These are phyloP conservation scores for Magnusiomyces ingens DNA, from an alignment of 1,139 yeast species.

Conservation along the genomic window DNA sequence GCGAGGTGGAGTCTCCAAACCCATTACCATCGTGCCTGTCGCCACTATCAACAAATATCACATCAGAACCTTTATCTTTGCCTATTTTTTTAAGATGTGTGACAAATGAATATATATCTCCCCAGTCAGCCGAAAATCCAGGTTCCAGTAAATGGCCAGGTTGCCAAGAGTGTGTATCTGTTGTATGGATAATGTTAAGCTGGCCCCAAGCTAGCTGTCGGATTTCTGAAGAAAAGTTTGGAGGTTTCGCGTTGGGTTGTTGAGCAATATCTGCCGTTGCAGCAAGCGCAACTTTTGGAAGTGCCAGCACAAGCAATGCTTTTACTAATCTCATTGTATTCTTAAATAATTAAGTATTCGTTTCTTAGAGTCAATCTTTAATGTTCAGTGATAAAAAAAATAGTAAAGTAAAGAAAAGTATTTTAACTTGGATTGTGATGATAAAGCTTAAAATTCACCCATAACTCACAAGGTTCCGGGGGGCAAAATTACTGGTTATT, in stretches of 20 bases:
- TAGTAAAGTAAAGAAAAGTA: too few species aligned
- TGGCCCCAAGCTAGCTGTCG: slow-evolving; percentile 59
- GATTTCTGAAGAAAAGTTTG: slow-evolving; percentile 13
- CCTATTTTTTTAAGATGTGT: slow-evolving; percentile 44
- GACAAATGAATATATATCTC: slow-evolving; percentile 74
- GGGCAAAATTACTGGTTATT: too few species aligned
- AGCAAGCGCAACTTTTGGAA: background rate
- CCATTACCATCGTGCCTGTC: slow-evolving; percentile 97
- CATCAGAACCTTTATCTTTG: slow-evolving; percentile 46
- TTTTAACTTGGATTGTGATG: too few species aligned
- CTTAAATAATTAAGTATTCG: background rate
- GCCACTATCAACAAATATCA: slow-evolving; percentile 78
- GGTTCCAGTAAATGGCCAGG: slow-evolving; percentile 78
- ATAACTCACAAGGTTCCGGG: too few species aligned
- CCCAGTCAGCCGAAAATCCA: slow-evolving; percentile 83
- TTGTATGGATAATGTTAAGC: slow-evolving; percentile 80
- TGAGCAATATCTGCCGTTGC: background rate
- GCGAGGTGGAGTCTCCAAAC: slow-evolving; percentile 64
- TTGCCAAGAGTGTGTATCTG: slow-evolving; percentile 91
- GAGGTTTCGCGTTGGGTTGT: background rate
- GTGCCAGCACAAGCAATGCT: background rate
- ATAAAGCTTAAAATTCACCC: too few species aligned
- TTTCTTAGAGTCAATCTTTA: background rate
- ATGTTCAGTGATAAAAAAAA: background rate
- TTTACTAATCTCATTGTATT: background rate